phyloP scores from a whole-genome alignment of 2,329 filamentous ascomycete genomes.

The Beauveria rudraprayagi region DNA sequence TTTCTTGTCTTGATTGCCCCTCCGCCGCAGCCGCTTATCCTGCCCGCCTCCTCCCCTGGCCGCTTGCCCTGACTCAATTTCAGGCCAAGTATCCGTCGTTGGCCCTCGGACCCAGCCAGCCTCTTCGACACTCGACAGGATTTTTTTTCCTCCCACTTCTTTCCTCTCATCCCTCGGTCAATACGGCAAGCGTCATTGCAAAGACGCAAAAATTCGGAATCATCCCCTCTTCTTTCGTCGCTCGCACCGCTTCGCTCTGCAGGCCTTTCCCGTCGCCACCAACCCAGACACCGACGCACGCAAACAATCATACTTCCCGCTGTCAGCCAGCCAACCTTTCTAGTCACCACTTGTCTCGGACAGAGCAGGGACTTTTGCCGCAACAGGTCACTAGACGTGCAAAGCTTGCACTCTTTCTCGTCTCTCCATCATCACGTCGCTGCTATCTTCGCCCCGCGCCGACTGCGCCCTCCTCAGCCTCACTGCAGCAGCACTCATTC shows the following conservation, averaged over 20 bases:
- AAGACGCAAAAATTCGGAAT: slow-evolving; percentile 8
- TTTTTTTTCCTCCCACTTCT: not conserved
- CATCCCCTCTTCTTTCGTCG: not conserved
- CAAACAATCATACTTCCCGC: not conserved
- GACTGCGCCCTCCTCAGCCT: slow-evolving; percentile 1
- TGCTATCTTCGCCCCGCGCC: slow-evolving; percentile 1
- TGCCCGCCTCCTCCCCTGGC: slow-evolving; percentile 9
- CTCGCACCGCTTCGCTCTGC: slow-evolving; percentile 10
- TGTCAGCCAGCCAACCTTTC: not conserved
- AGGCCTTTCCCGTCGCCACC: not conserved
- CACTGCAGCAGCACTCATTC: not conserved
- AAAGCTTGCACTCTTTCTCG: not conserved
- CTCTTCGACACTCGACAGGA: not conserved
- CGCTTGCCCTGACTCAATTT: slow-evolving; percentile 8
- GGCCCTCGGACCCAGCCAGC: slow-evolving; percentile 8
- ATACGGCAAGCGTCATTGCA: slow-evolving; percentile 19
- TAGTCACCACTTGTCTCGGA: slow-evolving; percentile 4
- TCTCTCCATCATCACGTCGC: slow-evolving; percentile 3
- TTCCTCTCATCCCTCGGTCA: slow-evolving; percentile 11
- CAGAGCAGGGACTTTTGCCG: not conserved
- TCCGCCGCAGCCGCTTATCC: not conserved
- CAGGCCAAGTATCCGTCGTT: slow-evolving; percentile 3
- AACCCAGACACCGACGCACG: slow-evolving; percentile 1
- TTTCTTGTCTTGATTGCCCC: not conserved
- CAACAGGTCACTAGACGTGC: not conserved